A percentile compares a stretch with the other conserved stretches of the same genome.
phyloP scores from a whole-genome alignment of 1,284 basidiomycete species.

The Trichosporon sp. region DNA sequence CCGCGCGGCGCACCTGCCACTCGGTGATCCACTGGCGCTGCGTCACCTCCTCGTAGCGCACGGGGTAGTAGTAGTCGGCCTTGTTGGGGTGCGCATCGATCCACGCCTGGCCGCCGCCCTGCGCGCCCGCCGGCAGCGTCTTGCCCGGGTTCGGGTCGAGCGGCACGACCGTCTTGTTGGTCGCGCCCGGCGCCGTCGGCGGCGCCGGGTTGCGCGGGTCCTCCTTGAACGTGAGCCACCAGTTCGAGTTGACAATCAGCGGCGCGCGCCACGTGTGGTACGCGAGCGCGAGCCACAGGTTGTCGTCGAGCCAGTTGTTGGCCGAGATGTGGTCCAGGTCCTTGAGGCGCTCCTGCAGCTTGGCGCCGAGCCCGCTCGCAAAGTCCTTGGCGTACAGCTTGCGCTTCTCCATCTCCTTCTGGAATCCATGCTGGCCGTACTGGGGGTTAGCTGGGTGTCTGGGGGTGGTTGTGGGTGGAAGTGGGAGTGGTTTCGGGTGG shows the following conservation, averaged over 20 bases:
- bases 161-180: constrained; percentile 13
- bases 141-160: constrained; percentile 29
- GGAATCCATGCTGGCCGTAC: constrained; percentile 57
- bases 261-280: constrained; percentile 89
- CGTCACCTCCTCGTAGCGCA: constrained; percentile 37
- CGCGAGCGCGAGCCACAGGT: constrained; percentile 83
- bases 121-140: constrained; percentile 23
- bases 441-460: constrained; percentile 23
- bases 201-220: constrained; percentile 52
- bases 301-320: constrained; percentile 93
- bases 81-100: constrained; percentile 53
- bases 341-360: constrained; percentile 73
- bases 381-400: constrained; percentile 68
- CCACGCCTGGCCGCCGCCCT: constrained; percentile 40
- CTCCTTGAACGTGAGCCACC: constrained; percentile 83
- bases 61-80: constrained; percentile 37
- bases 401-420: constrained; percentile 60
- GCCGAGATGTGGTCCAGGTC: constrained; percentile 81
- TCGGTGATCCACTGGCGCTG: constrained; percentile 58
- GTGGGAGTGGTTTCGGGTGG: constrained; percentile 12
- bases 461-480: background rate
- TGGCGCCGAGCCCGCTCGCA: constrained; percentile 60
- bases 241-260: constrained; percentile 87
- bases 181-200: constrained; percentile 27
- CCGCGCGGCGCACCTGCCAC: constrained; percentile 82